Evolutionary conservation across 768 basidiomycete genomes (phyloP).

Genomic region (Kwoniella mangroviensis): DNA sequence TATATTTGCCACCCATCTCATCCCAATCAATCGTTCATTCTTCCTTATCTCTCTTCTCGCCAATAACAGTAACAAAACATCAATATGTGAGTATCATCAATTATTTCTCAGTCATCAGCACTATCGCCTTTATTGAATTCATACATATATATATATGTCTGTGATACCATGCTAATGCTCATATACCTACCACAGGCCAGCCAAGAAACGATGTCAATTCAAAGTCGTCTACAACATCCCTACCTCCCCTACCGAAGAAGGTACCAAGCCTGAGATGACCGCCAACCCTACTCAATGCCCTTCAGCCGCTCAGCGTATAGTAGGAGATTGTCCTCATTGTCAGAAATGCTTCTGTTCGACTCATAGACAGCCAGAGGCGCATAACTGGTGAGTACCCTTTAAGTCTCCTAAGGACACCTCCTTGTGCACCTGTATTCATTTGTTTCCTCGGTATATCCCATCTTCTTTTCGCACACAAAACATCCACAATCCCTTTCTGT

Average conservation of each 20-base stretch:
- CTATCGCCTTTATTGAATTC: neutral
- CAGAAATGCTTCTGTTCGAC: slow-evolving; percentile 50
- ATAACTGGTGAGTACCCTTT: slow-evolving; percentile 53
- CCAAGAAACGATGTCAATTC: slow-evolving; percentile 57
- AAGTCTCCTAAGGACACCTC: too few species aligned
- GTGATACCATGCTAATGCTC: neutral
- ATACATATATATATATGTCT: too few species aligned
- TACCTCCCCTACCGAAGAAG: slow-evolving; percentile 29
- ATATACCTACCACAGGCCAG: slow-evolving; percentile 50
- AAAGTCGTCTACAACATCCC: slow-evolving; percentile 56
- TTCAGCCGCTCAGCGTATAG: slow-evolving; percentile 50
- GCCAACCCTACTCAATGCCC: slow-evolving; percentile 54
- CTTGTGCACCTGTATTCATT: too few species aligned
- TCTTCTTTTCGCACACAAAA: too few species aligned
- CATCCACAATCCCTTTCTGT: neutral
- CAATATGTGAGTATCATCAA: slow-evolving; percentile 11
- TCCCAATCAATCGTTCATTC: neutral
- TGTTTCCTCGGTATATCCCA: too few species aligned
- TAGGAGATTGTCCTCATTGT: slow-evolving; percentile 55
- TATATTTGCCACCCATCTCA: slow-evolving; percentile 12
- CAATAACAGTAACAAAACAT: neutral
- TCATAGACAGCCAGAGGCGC: slow-evolving; percentile 55
- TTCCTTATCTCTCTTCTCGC: neutral
- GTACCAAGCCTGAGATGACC: slow-evolving; percentile 49
- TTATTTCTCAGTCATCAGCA: neutral